Percentiles rank a stretch among this genome's conserved stretches.
Conservation (phyloP, 2,329 filamentous ascomycete species). For the Fusarium metavorans region DNA sequence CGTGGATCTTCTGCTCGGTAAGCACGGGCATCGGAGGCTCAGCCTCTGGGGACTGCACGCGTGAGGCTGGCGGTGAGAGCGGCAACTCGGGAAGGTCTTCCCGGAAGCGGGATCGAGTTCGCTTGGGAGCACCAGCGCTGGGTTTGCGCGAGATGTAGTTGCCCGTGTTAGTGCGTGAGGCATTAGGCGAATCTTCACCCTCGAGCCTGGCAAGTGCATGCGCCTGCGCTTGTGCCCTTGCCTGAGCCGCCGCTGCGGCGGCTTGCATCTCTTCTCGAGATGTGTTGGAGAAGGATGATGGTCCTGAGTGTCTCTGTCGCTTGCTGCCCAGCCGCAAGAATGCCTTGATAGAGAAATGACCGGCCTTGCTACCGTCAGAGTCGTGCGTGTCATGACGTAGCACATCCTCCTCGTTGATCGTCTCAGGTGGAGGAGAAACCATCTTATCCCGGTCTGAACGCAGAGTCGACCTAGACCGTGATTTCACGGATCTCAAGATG, state of each 20-base stretch:
- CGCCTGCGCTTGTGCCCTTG: slow-evolving; percentile 47
- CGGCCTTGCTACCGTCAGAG: slow-evolving; percentile 62
- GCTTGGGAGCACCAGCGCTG: slow-evolving; percentile 70
- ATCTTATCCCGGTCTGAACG: slow-evolving; percentile 55
- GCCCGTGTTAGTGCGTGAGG: slow-evolving; percentile 19
- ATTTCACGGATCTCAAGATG: slow-evolving; percentile 60
- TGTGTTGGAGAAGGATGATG: slow-evolving; percentile 91
- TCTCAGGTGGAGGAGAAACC: slow-evolving; percentile 51
- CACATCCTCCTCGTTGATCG: slow-evolving; percentile 62
- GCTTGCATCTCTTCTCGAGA: slow-evolving; percentile 85
- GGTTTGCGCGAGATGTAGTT: slow-evolving; percentile 49
- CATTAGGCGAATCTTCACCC: slow-evolving; percentile 45
- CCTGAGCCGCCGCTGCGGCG: slow-evolving; percentile 44
- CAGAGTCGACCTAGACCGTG: slow-evolving; percentile 63
- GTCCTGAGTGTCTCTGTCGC: slow-evolving; percentile 66
- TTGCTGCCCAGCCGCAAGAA: slow-evolving; percentile 79
- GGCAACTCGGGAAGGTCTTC: slow-evolving; percentile 92
- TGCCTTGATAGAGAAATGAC: slow-evolving; percentile 72
- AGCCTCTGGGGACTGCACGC: slow-evolving; percentile 81
- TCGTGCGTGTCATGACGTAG: slow-evolving; percentile 67
- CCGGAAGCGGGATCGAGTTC: slow-evolving; percentile 90
- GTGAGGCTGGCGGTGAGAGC: slow-evolving; percentile 85
- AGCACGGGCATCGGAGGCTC: slow-evolving; percentile 56
- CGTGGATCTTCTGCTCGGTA: slow-evolving; percentile 42
- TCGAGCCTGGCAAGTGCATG: slow-evolving; percentile 52